These are phyloP conservation scores for Phytophthora megakarya DNA, from an alignment of 352 stramenopile species.

Conservation along the genomic window DNA sequence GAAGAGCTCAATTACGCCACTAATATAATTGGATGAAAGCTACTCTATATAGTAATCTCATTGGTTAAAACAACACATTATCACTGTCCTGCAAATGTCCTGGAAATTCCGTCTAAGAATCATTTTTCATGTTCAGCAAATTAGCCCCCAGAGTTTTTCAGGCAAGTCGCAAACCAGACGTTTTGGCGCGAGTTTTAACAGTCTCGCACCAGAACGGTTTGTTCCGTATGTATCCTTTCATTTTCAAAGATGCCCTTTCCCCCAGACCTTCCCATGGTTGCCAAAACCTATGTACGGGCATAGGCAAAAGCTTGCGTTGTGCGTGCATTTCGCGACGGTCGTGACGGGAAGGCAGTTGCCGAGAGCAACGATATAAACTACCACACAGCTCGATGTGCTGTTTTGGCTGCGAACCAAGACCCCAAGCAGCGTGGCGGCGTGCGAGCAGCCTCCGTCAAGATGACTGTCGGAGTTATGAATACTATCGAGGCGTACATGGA, in stretches of 20 bases:
- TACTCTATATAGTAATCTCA: too few relatives aligned
- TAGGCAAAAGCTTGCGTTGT: conserved; percentile 10
- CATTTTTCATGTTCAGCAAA: too few relatives aligned
- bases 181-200: conserved; percentile 3
- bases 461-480: conserved; percentile 23
- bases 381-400: background rate
- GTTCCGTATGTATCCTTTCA: background rate
- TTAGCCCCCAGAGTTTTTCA: too few relatives aligned
- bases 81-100: too few relatives aligned
- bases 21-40: too few relatives aligned
- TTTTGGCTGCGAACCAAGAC: background rate
- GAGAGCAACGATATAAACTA: conserved; percentile 5
- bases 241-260: conserved; percentile 3
- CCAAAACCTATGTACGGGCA: background rate
- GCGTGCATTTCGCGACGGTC: background rate
- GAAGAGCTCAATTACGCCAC: too few relatives aligned
- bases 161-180: too few relatives aligned
- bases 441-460: conserved; percentile 8
- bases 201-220: background rate
- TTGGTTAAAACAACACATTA: too few relatives aligned
- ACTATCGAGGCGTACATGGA: conserved; percentile 23
- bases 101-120: too few relatives aligned
- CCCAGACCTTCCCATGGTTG: too few relatives aligned
- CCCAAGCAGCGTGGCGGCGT: conserved; percentile 9
- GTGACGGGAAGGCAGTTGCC: conserved; percentile 3